Evolutionary conservation across 1,284 basidiomycete genomes (phyloP).

Genomic region (Laetiporus sulphureus): DNA sequence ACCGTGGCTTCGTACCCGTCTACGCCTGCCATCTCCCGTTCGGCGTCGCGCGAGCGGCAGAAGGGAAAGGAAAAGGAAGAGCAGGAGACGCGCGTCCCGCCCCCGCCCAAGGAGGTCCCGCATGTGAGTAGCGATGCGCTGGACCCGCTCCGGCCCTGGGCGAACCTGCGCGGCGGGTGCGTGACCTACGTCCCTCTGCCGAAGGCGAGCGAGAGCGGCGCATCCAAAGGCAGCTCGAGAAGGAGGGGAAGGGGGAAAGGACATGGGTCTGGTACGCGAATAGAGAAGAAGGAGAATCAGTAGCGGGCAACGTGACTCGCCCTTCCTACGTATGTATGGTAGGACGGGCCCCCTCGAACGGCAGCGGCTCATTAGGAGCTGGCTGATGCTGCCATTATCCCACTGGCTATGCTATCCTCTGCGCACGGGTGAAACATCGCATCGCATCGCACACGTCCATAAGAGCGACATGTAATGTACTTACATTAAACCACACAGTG

Average conservation of each 20-base stretch:
- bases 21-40: constrained; percentile 30
- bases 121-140: too few species aligned
- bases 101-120: constrained; percentile 33
- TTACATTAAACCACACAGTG: too few species aligned
- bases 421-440: too few species aligned
- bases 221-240: background rate
- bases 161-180: constrained; percentile 30
- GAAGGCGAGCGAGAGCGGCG: constrained; percentile 1
- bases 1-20: constrained; percentile 34
- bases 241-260: constrained; percentile 3
- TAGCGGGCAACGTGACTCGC: background rate
- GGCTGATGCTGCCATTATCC: too few species aligned
- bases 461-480: too few species aligned
- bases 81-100: constrained; percentile 33
- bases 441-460: too few species aligned
- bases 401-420: too few species aligned
- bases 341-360: too few species aligned
- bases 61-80: constrained; percentile 27
- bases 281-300: background rate
- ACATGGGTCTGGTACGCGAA: background rate
- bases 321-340: too few species aligned
- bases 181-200: constrained; percentile 34
- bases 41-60: constrained; percentile 25
- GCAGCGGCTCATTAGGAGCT: too few species aligned
- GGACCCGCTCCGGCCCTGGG: constrained; percentile 37